Evolutionary conservation across 2,329 filamentous ascomycete species (phyloP).

Genomic region (Thermothelomyces thermophilus): DNA sequence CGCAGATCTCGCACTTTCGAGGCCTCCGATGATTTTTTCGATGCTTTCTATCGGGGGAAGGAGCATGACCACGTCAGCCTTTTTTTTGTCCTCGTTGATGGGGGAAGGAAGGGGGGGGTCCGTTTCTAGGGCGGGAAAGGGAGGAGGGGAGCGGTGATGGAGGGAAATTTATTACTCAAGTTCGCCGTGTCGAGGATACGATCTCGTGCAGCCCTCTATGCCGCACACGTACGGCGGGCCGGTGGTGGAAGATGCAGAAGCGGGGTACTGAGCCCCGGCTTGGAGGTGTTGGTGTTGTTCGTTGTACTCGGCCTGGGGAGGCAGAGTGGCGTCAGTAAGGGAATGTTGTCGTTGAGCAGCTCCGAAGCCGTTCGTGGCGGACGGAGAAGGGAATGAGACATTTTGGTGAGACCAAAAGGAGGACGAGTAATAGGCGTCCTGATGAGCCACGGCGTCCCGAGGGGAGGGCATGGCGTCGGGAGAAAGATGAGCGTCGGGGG

Average conservation of each 20-base stretch:
- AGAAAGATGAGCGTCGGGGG: not conserved
- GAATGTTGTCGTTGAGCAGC: not conserved
- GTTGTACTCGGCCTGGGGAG: not conserved
- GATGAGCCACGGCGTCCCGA: not conserved
- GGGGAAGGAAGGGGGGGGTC: not conserved
- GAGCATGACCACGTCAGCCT: not conserved
- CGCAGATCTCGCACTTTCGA: slow-evolving; percentile 7
- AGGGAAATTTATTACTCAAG: not conserved
- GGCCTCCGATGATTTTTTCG: slow-evolving; percentile 14
- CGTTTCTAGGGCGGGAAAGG: not conserved
- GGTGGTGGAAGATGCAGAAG: too few species aligned
- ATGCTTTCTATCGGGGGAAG: slow-evolving; percentile 14
- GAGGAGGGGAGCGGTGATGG: not conserved
- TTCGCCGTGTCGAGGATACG: slow-evolving; percentile 8
- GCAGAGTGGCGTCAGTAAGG: not conserved
- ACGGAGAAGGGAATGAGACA: not conserved
- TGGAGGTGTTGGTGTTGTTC: not conserved
- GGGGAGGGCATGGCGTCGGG: not conserved
- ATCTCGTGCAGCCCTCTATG: not conserved
- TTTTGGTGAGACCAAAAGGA: not conserved
- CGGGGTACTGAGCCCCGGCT: too few species aligned
- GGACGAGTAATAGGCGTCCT: not conserved
- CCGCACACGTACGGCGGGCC: not conserved
- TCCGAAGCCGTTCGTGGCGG: not conserved
- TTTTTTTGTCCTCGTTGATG: not conserved